Evolutionary conservation across 2,329 filamentous ascomycete species (phyloP), one percentile per base, ranked within the genome.

Genomic region (Cercospora janseana): DNA sequence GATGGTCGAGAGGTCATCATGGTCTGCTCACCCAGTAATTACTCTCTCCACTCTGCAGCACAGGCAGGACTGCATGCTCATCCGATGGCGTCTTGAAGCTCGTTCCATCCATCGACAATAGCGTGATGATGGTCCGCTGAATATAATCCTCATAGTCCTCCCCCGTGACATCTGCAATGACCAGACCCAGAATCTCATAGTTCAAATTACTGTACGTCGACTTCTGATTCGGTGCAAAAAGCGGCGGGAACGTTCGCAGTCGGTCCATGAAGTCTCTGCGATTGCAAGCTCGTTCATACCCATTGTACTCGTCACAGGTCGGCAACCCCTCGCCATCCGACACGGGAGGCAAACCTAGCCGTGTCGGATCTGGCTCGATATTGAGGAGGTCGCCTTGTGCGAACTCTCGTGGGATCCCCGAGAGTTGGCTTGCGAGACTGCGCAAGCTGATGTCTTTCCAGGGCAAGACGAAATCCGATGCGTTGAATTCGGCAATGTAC

Each of bases 151-250:
- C 60, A 50, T 70, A 75, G 2, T 58, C 55, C 50, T 65, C 57
- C 23, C 66, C 66, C 2, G 69, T 63, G 3, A 71, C 67, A 4
- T 69, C 66, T 31, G 63, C 67, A n/a, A 74, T 57, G 0, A 65
- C 70, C 6, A 73, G 60, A 1, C 71, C 72, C 1, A 75, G 65
- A 5, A 75, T 49, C 28, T 70, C 68, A 45, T 68, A 74, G 9
- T 66, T 68, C 12, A 70, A 41, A 37, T 75, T 74, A 3, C 68
- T 69, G 53, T 75, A 75, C 0, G 70, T 70, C 2, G 68, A 70
- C 56, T 68, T 62, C 46, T 72, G 69, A 42, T 72, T 72, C 0
- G 71, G 70, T 1, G 70, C 70, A 45, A 73, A 73, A 12, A 72
- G 29, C 1, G 71, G 71, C 6, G 59, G 48, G 35, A 61, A 56